Conservation (phyloP, 257 asterid species). For the Solanum sejunctum region DNA sequence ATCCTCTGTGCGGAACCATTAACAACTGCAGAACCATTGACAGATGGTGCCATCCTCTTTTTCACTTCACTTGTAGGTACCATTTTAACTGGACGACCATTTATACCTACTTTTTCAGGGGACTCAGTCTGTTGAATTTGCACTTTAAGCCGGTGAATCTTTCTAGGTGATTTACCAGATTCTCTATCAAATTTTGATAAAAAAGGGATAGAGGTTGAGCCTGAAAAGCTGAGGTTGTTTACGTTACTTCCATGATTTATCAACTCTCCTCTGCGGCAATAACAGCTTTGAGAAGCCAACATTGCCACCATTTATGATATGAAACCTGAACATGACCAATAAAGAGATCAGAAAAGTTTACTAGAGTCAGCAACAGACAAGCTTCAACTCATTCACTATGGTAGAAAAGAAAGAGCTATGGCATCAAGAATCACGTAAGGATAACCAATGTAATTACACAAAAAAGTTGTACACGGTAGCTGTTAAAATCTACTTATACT, state of each 20-base stretch:
- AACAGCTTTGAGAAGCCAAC: slow-evolving; percentile 59
- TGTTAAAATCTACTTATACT: not conserved
- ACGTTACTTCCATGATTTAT: slow-evolving; percentile 21
- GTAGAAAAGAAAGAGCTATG: not conserved
- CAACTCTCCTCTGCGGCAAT: slow-evolving; percentile 38
- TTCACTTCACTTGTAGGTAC: slow-evolving; percentile 52
- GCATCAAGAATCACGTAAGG: not conserved
- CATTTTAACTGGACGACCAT: slow-evolving; percentile 62
- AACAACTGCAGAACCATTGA: slow-evolving; percentile 15
- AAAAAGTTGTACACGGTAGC: not conserved
- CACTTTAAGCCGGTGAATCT: slow-evolving; percentile 14
- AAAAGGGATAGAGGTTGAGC: slow-evolving; percentile 18
- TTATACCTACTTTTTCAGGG: slow-evolving; percentile 27
- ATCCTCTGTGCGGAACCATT: slow-evolving; percentile 16
- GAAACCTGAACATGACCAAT: slow-evolving; percentile 19
- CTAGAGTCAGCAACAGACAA: not conserved
- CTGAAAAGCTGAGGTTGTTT: slow-evolving; percentile 40
- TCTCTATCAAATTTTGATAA: slow-evolving; percentile 11
- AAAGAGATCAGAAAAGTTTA: not conserved
- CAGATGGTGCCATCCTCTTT: slow-evolving; percentile 19
- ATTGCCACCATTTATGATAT: slow-evolving; percentile 42
- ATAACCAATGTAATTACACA: not conserved
- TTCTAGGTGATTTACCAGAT: slow-evolving; percentile 10
- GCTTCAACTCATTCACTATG: not conserved
- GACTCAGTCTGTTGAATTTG: slow-evolving; percentile 50